Percentiles rank a stretch among this genome's conserved stretches.
Conservation (phyloP, 177 flowering plant genomes). For the Vitis hybrid region DNA sequence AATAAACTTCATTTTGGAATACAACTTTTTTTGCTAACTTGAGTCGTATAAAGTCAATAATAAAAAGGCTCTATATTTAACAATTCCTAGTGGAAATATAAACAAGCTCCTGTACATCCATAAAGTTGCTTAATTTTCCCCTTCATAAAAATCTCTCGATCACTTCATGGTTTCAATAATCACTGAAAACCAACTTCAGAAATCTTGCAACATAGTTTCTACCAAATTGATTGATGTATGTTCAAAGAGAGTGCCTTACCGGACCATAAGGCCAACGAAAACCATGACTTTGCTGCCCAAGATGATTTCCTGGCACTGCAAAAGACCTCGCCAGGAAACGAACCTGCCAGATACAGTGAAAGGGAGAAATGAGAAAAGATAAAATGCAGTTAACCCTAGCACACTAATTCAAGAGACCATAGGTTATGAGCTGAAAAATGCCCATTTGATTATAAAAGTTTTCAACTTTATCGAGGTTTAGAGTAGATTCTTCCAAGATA, state of each 20-base stretch:
- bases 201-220: background rate
- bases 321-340: conserved; percentile 97
- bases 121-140: no score
- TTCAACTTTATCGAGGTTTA: no score
- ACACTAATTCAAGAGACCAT: background rate
- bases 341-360: conserved; percentile 51
- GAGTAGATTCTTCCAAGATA: no score
- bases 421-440: no score
- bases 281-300: conserved; percentile 98
- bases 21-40: background rate
- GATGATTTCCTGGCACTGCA: conserved; percentile 96
- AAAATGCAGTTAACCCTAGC: background rate
- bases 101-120: conserved; percentile 1
- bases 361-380: background rate
- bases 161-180: background rate
- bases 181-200: background rate
- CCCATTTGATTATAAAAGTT: no score
- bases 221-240: background rate
- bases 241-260: conserved; percentile 45
- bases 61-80: background rate
- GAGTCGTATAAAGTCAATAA: background rate
- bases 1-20: background rate
- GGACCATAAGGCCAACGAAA: conserved; percentile 99
- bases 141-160: conserved; percentile 1
- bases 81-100: background rate